phyloP scores from a whole-genome alignment of 2,329 filamentous ascomycete species.

The Cordyceps tenuipes region DNA sequence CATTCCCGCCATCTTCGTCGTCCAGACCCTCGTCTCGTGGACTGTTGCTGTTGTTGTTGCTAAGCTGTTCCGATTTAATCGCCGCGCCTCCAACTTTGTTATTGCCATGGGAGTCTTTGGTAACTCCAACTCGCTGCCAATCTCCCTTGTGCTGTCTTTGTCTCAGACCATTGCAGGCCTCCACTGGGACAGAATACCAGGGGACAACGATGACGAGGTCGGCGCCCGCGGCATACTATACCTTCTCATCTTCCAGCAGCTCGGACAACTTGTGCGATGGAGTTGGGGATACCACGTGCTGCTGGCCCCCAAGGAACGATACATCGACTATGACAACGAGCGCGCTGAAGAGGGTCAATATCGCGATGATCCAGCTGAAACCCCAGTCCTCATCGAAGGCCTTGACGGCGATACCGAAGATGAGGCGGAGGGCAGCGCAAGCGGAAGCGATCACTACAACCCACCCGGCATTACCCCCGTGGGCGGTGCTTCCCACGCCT shows the following conservation, averaged over 20 bases:
- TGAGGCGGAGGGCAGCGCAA: constrained; percentile 19
- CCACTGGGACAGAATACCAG: constrained; percentile 85
- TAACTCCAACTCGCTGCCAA: constrained; percentile 95
- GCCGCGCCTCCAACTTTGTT: constrained; percentile 85
- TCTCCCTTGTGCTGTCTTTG: constrained; percentile 88
- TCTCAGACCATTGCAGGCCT: constrained; percentile 86
- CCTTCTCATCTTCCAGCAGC: constrained; percentile 92
- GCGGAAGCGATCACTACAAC: constrained; percentile 33
- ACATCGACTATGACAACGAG: constrained; percentile 53
- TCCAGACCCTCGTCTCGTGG: constrained; percentile 85
- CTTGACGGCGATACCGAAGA: constrained; percentile 30
- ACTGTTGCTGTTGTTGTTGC: constrained; percentile 62
- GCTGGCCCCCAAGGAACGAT: constrained; percentile 73
- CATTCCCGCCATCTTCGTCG: constrained; percentile 87
- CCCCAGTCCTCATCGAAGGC: constrained; percentile 33
- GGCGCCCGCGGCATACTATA: constrained; percentile 91
- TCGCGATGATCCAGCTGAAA: constrained; percentile 41
- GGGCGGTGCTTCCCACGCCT: constrained; percentile 39
- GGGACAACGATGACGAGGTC: constrained; percentile 88
- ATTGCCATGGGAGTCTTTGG: constrained; percentile 96
- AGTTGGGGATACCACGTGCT: constrained; percentile 97
- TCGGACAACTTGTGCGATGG: constrained; percentile 92
- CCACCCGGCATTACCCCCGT: constrained; percentile 50
- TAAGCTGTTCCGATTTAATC: constrained; percentile 70
- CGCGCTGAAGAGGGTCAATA: constrained; percentile 52